Conservation (phyloP, 1,139 yeast genomes). For the Yamadazyma spencermartinsiae region DNA sequence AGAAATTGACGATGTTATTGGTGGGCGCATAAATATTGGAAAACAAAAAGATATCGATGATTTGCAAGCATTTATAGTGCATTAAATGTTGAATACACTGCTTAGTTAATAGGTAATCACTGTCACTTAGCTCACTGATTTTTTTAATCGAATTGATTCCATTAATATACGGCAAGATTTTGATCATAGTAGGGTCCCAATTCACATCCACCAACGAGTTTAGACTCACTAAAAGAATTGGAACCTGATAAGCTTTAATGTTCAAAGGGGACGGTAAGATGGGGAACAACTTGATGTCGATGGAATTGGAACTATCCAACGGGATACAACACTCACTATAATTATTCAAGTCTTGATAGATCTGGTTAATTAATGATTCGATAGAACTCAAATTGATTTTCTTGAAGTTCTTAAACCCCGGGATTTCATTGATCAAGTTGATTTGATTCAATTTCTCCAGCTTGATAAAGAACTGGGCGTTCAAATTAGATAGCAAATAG, state of each 20-base stretch:
- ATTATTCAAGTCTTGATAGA: constrained; percentile 88
- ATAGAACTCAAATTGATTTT: constrained; percentile 59
- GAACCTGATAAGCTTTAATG: constrained; percentile 77
- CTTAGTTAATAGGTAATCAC: constrained; percentile 75
- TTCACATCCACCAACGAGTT: constrained; percentile 75
- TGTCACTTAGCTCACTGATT: constrained; percentile 78
- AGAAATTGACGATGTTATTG: constrained; percentile 66
- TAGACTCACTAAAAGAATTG: constrained; percentile 77
- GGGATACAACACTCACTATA: constrained; percentile 96
- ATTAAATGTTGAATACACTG: constrained; percentile 90
- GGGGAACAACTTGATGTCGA: constrained; percentile 90
- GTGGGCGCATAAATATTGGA: constrained; percentile 89
- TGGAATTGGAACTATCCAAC: constrained; percentile 83
- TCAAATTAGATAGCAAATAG: constrained; percentile 63
- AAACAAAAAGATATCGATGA: constrained; percentile 87
- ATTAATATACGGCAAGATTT: constrained; percentile 79
- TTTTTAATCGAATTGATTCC: constrained; percentile 82
- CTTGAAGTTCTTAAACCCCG: constrained; percentile 44
- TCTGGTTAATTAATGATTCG: constrained; percentile 80
- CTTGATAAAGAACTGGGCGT: constrained; percentile 39
- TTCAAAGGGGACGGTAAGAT: constrained; percentile 81
- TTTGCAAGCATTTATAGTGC: constrained; percentile 82
- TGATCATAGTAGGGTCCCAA: constrained; percentile 97
- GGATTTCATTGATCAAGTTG: constrained; percentile 20
- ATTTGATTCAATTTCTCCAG: constrained; percentile 15